phyloP scores from a whole-genome alignment of 345 rosid genomes.

The Chamaenerion angustifolium region DNA sequence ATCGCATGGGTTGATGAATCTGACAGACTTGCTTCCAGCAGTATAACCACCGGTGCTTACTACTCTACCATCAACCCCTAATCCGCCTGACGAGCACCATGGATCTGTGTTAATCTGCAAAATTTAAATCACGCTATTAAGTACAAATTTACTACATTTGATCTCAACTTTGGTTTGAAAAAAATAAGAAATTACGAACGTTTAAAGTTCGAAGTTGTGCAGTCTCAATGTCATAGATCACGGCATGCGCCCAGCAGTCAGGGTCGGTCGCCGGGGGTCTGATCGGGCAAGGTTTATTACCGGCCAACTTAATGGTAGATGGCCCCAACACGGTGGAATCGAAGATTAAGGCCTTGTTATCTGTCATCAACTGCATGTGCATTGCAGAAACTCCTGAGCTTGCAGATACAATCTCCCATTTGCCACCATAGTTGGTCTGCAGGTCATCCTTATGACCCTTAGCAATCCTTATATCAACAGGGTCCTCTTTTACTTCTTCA shows the following conservation, averaged over 20 bases:
- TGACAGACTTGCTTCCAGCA: slow-evolving; percentile 51
- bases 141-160: not conserved
- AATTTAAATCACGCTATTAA: not conserved
- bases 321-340: slow-evolving; percentile 59
- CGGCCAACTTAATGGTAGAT: slow-evolving; percentile 27
- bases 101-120: slow-evolving; percentile 54
- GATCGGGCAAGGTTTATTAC: slow-evolving; percentile 23
- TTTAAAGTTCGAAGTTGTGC: slow-evolving; percentile 29
- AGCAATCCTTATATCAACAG: not conserved
- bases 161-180: not conserved
- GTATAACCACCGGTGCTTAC: slow-evolving; percentile 64
- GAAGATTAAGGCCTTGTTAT: slow-evolving; percentile 45
- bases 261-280: slow-evolving; percentile 3
- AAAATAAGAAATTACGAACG: slow-evolving; percentile 21
- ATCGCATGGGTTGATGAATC: slow-evolving; percentile 26
- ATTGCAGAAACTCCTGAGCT: slow-evolving; percentile 75
- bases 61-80: slow-evolving; percentile 49
- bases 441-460: not conserved
- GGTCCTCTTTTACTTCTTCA: not conserved
- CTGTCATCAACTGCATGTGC: slow-evolving; percentile 64
- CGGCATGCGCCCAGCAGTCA: slow-evolving; percentile 69
- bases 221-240: slow-evolving; percentile 32
- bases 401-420: slow-evolving; percentile 37
- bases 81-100: slow-evolving; percentile 95
- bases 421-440: slow-evolving; percentile 22